phyloP scores from a whole-genome alignment of 306 rosid genomes.

The Quercus cerris region DNA sequence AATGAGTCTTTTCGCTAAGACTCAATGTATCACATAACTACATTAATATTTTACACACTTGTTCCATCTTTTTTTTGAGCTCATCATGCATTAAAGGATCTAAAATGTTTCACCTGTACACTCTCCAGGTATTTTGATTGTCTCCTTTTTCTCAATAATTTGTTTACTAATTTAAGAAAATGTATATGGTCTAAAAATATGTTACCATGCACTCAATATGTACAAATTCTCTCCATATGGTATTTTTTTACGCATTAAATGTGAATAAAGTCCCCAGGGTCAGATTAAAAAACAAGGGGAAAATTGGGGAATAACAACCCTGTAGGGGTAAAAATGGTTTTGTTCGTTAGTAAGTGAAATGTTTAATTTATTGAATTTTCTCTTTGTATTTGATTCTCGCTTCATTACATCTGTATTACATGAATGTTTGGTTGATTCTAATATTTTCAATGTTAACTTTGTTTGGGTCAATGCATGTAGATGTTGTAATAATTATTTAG shows the following conservation, averaged over 20 bases:
- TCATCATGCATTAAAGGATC: not conserved
- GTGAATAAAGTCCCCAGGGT: not conserved
- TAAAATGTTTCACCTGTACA: too few species aligned
- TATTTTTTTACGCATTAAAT: not conserved
- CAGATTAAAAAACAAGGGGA: not conserved
- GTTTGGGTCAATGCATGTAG: not conserved
- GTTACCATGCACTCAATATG: not conserved
- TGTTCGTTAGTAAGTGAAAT: not conserved
- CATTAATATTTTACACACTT: too few species aligned
- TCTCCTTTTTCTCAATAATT: not conserved
- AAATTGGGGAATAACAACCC: not conserved
- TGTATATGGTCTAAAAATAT: not conserved
- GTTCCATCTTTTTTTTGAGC: not conserved
- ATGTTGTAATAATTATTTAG: not conserved
- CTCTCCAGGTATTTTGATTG: too few species aligned
- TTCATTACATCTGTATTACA: not conserved
- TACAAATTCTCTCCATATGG: not conserved
- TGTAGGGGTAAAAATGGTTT: not conserved
- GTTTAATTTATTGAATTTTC: not conserved
- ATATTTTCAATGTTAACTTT: not conserved
- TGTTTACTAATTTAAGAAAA: not conserved
- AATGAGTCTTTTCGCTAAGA: not conserved
- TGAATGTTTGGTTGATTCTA: not conserved
- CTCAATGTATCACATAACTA: too few species aligned
- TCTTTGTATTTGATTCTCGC: not conserved